phyloP scores from a whole-genome alignment of 2,329 filamentous ascomycete genomes.

The Pseudogymnoascus sp. region DNA sequence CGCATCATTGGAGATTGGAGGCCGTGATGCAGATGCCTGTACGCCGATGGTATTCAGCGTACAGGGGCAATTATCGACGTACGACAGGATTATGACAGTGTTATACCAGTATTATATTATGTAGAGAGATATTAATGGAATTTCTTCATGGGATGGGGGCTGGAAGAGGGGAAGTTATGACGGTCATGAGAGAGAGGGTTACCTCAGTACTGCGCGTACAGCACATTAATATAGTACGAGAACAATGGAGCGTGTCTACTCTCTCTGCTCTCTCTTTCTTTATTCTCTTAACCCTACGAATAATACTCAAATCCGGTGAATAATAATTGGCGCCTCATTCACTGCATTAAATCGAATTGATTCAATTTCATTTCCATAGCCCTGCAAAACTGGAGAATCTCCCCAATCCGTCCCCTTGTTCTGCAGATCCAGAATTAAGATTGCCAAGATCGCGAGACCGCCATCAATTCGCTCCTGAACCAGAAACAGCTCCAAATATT shows the following conservation, averaged over 20 bases:
- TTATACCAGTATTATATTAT: neutral
- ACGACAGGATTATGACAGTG: neutral
- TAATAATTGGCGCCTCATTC: neutral
- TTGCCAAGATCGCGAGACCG: constrained; percentile 6
- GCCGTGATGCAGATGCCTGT: neutral
- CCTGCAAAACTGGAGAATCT: constrained; percentile 6
- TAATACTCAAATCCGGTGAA: neutral
- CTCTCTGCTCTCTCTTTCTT: neutral
- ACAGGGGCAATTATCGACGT: neutral
- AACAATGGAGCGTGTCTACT: neutral
- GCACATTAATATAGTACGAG: neutral
- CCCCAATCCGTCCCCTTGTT: constrained; percentile 1
- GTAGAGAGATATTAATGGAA: neutral
- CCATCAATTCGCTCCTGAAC: neutral
- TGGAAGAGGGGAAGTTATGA: neutral
- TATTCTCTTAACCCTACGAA: neutral
- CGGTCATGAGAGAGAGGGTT: neutral
- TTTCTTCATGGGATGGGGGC: neutral
- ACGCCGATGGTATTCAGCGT: neutral
- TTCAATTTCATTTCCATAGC: neutral
- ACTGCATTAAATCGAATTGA: neutral
- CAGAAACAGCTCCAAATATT: neutral
- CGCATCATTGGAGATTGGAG: neutral
- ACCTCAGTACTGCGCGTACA: neutral
- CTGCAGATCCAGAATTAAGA: constrained; percentile 7